Evolutionary conservation across 345 rosid genomes (phyloP), one percentile per base, ranked within the genome.

Genomic region (Salix dunnii): DNA sequence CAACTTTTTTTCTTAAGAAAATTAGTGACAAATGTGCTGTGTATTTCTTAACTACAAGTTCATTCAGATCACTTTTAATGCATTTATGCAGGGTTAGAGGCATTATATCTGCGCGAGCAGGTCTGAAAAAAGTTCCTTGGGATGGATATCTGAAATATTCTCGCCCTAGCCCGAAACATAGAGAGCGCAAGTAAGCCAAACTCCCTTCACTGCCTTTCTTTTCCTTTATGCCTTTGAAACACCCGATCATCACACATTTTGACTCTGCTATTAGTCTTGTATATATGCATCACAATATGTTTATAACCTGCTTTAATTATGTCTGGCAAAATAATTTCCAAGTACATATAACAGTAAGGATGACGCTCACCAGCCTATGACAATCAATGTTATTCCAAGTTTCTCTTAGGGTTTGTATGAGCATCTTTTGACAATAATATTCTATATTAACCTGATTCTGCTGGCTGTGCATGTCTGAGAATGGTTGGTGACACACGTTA

Each of bases 71-170:
- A 14, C 25, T 66, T 71, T 48, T 25, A 81, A 70, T 64, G 36
- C 42, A 38, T 68, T 67, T 71, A 10, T 80, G 63, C 91, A 96
- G 99, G 90, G 92, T 96, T 20, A 83, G 98, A 80, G 95, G 84
- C 87, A 92, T 94, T 78, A 96, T 94, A 83, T 96, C 99, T 58
- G 84, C 81, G 49, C 87, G 97, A 78, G 99, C 98, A 63, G 97
- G 99, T 67, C 91, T 96, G 23, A 94, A 88, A 82, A 96, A 87
- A 86, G 99, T 96, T 75, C 97, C 97, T 28, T 96, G 99, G 99
- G 99, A 96, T 85, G 97, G 99, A 83, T 96, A 94, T 84, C 82
- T 96, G 81, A 96, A 96, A 86, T 90, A 94, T 61, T 87, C 99
- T 10, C 90, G 97, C 49, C 99, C 99, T 36, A 92, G 97, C 84